Conservation (phyloP, 148 eudicot species). For the Rhododendron simsii region DNA sequence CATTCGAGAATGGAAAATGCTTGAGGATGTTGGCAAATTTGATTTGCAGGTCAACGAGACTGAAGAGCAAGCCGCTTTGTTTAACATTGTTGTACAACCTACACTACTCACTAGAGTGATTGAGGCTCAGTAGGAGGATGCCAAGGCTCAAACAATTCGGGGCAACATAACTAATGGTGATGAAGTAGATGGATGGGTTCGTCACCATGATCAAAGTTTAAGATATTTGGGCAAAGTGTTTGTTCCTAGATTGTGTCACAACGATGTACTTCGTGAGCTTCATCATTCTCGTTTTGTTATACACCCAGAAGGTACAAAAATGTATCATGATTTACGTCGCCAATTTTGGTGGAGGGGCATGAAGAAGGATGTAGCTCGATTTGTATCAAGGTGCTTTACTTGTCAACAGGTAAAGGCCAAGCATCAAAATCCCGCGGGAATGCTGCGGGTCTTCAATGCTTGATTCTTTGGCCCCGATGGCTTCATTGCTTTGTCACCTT, state of each 20-base stretch:
- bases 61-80: not conserved
- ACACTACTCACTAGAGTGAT: not conserved
- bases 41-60: too few species aligned
- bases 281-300: not conserved
- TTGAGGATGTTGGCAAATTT: too few species aligned
- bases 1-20: not conserved
- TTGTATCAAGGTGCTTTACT: too few species aligned
- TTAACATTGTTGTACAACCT: not conserved
- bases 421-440: too few species aligned
- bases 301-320: not conserved
- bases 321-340: not conserved
- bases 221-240: not conserved
- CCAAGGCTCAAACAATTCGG: not conserved
- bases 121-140: not conserved
- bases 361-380: not conserved
- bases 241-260: not conserved
- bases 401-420: too few species aligned
- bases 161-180: not conserved
- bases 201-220: not conserved
- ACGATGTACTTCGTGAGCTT: not conserved
- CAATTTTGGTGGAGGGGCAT: not conserved
- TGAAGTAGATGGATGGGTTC: not conserved
- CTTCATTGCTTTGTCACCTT: too few species aligned
- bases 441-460: too few species aligned
- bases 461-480: too few species aligned